Percentiles rank a stretch among this genome's conserved stretches.
Conservation (phyloP, 2,329 filamentous ascomycete genomes). For the Trichophyton rubrum region DNA sequence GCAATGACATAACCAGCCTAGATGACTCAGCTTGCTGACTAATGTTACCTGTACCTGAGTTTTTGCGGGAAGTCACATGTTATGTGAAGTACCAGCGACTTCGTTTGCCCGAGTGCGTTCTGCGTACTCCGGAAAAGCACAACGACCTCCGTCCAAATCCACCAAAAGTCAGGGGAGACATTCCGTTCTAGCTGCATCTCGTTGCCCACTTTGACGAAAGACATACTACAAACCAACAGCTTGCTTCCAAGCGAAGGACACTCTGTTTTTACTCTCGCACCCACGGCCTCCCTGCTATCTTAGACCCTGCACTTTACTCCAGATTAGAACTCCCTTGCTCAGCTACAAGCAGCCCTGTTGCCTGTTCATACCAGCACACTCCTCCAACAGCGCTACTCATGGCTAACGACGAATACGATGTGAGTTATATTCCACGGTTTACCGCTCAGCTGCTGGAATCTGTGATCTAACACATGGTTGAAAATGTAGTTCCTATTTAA, state of each 20-base stretch:
- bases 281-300: background rate
- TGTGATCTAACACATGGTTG: background rate
- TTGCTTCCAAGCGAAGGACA: background rate
- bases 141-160: background rate
- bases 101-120: background rate
- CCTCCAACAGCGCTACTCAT: slow-evolving; percentile 40
- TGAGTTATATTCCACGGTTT: slow-evolving; percentile 41
- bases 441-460: slow-evolving; percentile 19
- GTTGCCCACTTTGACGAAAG: background rate
- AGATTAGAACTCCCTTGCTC: background rate
- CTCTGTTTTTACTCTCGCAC: background rate
- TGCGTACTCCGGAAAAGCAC: background rate
- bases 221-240: background rate
- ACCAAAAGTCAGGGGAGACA: background rate
- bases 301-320: background rate
- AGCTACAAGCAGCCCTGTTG: background rate
- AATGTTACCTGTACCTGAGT: background rate
- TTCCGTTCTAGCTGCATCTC: background rate
- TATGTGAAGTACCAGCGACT: background rate
- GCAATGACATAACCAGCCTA: background rate
- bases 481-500: slow-evolving; percentile 89
- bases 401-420: slow-evolving; percentile 99
- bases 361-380: background rate
- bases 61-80: background rate
- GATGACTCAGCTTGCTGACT: background rate